Evolutionary conservation across 345 rosid species (phyloP), one percentile per base, ranked within the genome.

Genomic region (Melaleuca quinquenervia): DNA sequence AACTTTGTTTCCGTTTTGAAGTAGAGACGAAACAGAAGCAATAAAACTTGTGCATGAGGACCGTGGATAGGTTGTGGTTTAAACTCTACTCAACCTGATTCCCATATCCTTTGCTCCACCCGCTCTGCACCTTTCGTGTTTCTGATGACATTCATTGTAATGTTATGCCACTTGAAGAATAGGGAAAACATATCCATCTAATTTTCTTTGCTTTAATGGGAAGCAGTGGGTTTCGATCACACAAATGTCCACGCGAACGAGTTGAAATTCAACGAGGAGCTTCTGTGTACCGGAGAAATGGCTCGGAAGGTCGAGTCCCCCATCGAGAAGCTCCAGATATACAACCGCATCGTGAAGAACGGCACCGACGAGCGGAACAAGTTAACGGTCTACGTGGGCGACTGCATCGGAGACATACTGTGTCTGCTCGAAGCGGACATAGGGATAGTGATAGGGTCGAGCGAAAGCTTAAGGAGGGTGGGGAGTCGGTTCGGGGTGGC

Each of bases 341-440:
- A 95, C 88, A 86, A 84, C 82, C 83, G 84, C 84, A 91, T 94
- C 84, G 16, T 94, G 84, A 84, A 89, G 86, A 91, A 84, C 50
- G 86, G 86, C 7, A 44, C 83, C 49, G 36, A 83, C 62, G 89
- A 89, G 86, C 88, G 82, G 56, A 93, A 91, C 90, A 92, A 89
- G 74, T 56, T 93, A 85, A 95, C 93, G 51, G 91, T 97, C 83
- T 97, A 96, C 86, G 92, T 96, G 82, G 99, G 99, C 84, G 98
- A 94, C 84, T 94, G 98, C 1, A 94, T 95, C n/a, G 98, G 98
- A 20, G 99, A 97, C 92, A 86, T 97, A 91, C 98, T 96, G 41
- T 97, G 99, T 90, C 92, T 97, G 86, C 93, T 97, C 20, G 90
- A 93, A 89, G 99, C 98, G 6, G 99, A 97, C 82, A 93, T 97